A percentile compares a stretch with the other conserved stretches of the same genome.
These are phyloP conservation scores for Diaporthe capsici DNA, from an alignment of 2,329 filamentous ascomycete species.

Conservation along the genomic window DNA sequence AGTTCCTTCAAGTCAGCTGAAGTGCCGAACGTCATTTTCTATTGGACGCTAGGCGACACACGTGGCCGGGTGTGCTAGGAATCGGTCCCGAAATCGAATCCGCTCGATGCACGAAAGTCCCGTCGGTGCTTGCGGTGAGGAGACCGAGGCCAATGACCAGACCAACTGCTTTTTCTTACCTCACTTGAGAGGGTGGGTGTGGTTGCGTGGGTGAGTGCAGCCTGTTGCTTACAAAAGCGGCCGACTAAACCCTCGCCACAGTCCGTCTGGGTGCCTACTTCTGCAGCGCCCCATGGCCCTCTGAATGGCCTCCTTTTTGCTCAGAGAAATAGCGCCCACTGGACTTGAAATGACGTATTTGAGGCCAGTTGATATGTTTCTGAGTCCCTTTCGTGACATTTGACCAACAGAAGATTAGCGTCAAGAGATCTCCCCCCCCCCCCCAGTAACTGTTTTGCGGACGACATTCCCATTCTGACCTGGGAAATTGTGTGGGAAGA, in stretches of 20 bases:
- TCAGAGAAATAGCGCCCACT: neutral
- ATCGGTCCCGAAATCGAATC: constrained; percentile 13
- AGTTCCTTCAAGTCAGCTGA: constrained; percentile 17
- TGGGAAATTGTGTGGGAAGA: too few species aligned
- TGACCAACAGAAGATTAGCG: too few species aligned
- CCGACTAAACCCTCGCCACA: too few species aligned
- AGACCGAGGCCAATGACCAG: neutral
- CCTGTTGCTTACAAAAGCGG: too few species aligned
- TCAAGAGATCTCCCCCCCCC: too few species aligned
- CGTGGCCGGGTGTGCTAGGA: neutral
- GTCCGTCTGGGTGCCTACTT: too few species aligned
- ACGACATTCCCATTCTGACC: too few species aligned
- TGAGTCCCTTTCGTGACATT: neutral
- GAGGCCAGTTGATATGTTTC: neutral
- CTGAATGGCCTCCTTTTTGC: neutral
- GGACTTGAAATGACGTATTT: neutral
- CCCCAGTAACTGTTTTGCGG: too few species aligned
- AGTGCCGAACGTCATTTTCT: neutral
- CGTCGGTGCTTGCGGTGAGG: neutral
- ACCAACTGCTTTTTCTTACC: neutral
- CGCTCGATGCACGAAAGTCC: neutral
- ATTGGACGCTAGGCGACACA: neutral
- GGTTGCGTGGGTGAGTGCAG: too few species aligned
- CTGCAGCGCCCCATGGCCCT: too few species aligned
- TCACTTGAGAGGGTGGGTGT: neutral